Conservation (phyloP, 352 stramenopile genomes). For the Ophiocytium majus region DNA sequence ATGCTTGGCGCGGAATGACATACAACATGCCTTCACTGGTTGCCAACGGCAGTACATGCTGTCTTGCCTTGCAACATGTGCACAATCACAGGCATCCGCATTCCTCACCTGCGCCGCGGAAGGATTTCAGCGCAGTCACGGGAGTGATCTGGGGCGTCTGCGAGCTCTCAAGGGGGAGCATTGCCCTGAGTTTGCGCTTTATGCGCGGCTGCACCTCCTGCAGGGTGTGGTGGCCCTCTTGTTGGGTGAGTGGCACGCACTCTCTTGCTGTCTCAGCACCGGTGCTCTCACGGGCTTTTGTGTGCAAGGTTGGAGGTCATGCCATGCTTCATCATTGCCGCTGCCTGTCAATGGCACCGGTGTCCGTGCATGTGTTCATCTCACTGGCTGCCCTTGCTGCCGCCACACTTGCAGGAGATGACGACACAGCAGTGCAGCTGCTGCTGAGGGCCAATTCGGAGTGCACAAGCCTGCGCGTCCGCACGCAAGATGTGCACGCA, state of each 20-base stretch:
- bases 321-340: conserved; percentile 2
- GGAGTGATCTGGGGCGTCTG: not conserved
- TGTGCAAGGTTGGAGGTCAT: too few relatives aligned
- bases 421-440: not conserved
- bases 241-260: not conserved
- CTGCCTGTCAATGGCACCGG: not conserved
- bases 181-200: conserved; percentile 17
- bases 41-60: not conserved
- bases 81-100: not conserved
- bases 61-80: not conserved
- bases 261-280: too few relatives aligned
- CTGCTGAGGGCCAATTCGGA: not conserved
- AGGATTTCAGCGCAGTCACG: conserved; percentile 9
- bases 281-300: too few relatives aligned
- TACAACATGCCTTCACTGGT: too few relatives aligned
- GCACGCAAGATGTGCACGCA: not conserved
- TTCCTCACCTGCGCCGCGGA: not conserved
- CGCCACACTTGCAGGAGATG: conserved; percentile 17
- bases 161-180: conserved; percentile 15
- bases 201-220: conserved; percentile 23
- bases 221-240: conserved; percentile 12
- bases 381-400: too few relatives aligned
- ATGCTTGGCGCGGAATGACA: too few relatives aligned
- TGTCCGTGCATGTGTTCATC: not conserved
- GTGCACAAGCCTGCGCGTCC: not conserved